These are phyloP conservation scores for Raddia distichophylla DNA, from an alignment of 176 grass and related monocot species.

Conservation along the genomic window DNA sequence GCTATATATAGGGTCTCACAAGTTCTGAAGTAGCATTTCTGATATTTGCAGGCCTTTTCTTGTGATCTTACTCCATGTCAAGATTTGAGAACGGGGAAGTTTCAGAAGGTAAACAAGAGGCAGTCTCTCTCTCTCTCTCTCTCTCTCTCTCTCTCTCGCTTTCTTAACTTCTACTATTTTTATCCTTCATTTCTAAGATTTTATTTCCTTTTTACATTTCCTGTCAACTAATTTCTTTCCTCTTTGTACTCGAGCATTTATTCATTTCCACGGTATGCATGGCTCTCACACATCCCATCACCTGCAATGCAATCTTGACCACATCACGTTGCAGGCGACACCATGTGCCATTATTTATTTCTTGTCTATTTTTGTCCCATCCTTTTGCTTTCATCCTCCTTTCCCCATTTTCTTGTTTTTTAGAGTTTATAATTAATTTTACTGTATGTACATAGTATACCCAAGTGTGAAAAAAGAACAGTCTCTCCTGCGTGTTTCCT, in stretches of 20 bases:
- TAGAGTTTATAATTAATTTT: not conserved
- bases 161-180: not conserved
- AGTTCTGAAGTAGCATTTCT: not conserved
- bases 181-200: not conserved
- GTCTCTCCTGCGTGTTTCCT: not conserved
- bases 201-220: not conserved
- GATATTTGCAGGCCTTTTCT: not conserved
- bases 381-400: not conserved
- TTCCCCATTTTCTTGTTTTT: not conserved
- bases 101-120: constrained; percentile 30
- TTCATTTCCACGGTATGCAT: constrained; percentile 29
- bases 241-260: not conserved
- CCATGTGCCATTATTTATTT: constrained; percentile 40
- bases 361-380: constrained; percentile 21
- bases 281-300: constrained; percentile 12
- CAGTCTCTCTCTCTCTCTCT: not conserved
- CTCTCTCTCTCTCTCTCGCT: not conserved
- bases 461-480: constrained; percentile 53
- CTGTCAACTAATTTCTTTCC: not conserved
- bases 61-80: not conserved
- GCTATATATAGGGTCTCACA: constrained; percentile 4
- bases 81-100: not conserved
- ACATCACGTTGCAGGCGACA: constrained; percentile 25
- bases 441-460: constrained; percentile 19
- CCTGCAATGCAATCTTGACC: constrained; percentile 9